Percentiles rank a stretch among this genome's conserved stretches.
phyloP scores from a whole-genome alignment of 163 green algal species.

The Prototheca cutis region DNA sequence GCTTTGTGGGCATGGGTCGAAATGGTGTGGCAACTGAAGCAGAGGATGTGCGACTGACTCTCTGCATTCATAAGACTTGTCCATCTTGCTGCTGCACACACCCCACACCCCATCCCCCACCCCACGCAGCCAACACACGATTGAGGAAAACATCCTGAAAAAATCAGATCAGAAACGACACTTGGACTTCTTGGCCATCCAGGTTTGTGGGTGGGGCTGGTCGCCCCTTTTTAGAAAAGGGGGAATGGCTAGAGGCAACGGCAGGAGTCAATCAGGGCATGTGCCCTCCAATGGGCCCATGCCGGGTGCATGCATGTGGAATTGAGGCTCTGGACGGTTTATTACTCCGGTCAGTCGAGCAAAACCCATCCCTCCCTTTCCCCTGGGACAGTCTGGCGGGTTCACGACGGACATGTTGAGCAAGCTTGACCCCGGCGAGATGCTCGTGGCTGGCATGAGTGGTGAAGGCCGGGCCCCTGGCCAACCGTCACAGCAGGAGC shows the following conservation, averaged over 20 bases:
- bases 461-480: neutral
- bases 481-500: slow-evolving; percentile 13
- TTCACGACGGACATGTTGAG: slow-evolving; percentile 67
- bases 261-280: neutral
- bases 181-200: slow-evolving; percentile 93
- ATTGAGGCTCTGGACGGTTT: neutral
- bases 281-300: neutral
- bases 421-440: slow-evolving; percentile 26
- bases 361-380: slow-evolving; percentile 13
- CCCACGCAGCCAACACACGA: slow-evolving; percentile 50
- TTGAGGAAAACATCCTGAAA: slow-evolving; percentile 95
- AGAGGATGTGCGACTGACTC: too few relatives aligned
- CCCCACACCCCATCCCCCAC: too few relatives aligned
- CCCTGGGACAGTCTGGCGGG: slow-evolving; percentile 42
- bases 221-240: neutral
- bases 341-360: neutral
- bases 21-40: too few relatives aligned
- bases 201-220: slow-evolving; percentile 22
- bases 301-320: neutral
- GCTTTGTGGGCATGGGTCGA: too few relatives aligned
- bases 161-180: slow-evolving; percentile 95
- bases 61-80: too few relatives aligned
- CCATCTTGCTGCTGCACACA: too few relatives aligned
- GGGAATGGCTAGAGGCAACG: neutral
- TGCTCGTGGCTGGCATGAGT: slow-evolving; percentile 12